Evolutionary conservation across 208 protist species (phyloP).

Genomic region (Crithidia brevicula): DNA sequence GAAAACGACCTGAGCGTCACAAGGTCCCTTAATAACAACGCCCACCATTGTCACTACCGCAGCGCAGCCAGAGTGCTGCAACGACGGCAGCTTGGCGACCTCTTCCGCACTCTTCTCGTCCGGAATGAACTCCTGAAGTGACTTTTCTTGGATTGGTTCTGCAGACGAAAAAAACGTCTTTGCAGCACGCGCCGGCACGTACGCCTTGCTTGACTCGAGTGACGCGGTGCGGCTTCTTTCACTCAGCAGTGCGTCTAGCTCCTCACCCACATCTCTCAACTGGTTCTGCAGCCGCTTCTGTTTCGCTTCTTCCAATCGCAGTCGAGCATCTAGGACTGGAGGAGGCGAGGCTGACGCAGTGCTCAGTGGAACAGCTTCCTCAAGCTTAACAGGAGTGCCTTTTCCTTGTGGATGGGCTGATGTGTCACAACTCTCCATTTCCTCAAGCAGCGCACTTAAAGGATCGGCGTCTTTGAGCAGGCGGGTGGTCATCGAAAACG

Average conservation of each 20-base stretch:
- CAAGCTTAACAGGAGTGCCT: not conserved
- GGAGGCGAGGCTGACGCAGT: not conserved
- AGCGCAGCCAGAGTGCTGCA: slow-evolving; percentile 52
- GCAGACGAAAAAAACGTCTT: slow-evolving; percentile 60
- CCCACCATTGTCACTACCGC: slow-evolving; percentile 78
- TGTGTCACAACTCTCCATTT: slow-evolving; percentile 34
- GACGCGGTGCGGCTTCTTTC: slow-evolving; percentile 27
- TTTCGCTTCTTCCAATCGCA: slow-evolving; percentile 29
- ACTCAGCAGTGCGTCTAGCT: slow-evolving; percentile 37
- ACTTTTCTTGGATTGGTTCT: slow-evolving; percentile 74
- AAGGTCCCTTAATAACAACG: slow-evolving; percentile 19
- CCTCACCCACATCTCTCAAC: slow-evolving; percentile 47
- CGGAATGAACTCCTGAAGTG: slow-evolving; percentile 75
- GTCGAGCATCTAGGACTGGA: slow-evolving; percentile 2
- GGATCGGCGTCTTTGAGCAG: slow-evolving; percentile 4
- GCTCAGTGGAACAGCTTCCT: not conserved
- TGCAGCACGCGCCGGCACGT: slow-evolving; percentile 52
- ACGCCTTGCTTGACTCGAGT: slow-evolving; percentile 27
- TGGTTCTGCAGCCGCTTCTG: slow-evolving; percentile 24
- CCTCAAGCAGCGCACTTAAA: slow-evolving; percentile 27
- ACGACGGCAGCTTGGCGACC: slow-evolving; percentile 39
- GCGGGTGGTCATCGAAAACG: not conserved
- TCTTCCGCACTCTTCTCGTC: slow-evolving; percentile 39
- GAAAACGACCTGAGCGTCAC: slow-evolving; percentile 2
- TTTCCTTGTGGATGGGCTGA: slow-evolving; percentile 12